A percentile compares a stretch with the other conserved stretches of the same genome.
phyloP scores from a whole-genome alignment of 768 basidiomycete species.

The Termitomyces sp. region DNA sequence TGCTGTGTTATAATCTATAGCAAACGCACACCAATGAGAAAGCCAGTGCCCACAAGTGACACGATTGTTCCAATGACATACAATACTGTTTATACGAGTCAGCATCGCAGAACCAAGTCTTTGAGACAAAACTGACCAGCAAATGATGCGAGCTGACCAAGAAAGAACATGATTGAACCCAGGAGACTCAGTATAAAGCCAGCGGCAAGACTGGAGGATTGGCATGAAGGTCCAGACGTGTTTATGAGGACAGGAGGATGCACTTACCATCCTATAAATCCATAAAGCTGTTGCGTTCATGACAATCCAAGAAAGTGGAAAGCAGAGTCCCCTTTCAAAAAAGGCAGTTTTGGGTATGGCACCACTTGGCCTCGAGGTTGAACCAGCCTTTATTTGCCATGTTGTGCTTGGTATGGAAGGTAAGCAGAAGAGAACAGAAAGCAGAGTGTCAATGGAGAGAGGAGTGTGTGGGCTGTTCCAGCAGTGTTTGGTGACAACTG shows the following conservation, averaged over 20 bases:
- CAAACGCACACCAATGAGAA: constrained; percentile 76
- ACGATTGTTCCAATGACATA: constrained; percentile 80
- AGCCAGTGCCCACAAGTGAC: constrained; percentile 83
- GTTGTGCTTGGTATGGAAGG: constrained; percentile 2
- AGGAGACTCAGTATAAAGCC: constrained; percentile 81
- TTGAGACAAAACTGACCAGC: constrained; percentile 48
- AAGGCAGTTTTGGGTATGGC: constrained; percentile 72
- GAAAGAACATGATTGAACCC: constrained; percentile 70
- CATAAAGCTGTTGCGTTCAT: constrained; percentile 77
- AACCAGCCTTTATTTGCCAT: constrained; percentile 78
- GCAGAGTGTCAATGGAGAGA: background rate
- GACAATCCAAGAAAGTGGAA: constrained; percentile 78
- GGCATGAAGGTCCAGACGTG: background rate
- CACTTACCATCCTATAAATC: constrained; percentile 77
- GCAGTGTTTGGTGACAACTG: constrained; percentile 18
- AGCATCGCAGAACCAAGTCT: background rate
- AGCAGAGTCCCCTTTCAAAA: constrained; percentile 86
- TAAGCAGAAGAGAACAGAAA: background rate
- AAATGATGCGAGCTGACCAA: constrained; percentile 64
- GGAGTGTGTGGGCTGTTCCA: constrained; percentile 22
- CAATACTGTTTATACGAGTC: constrained; percentile 46
- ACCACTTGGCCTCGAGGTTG: constrained; percentile 65
- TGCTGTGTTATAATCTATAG: background rate
- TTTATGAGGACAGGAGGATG: background rate
- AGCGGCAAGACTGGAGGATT: constrained; percentile 47